These are phyloP conservation scores for Musa itinerans DNA, from an alignment of 176 grass and related monocot genomes.

Conservation along the genomic window DNA sequence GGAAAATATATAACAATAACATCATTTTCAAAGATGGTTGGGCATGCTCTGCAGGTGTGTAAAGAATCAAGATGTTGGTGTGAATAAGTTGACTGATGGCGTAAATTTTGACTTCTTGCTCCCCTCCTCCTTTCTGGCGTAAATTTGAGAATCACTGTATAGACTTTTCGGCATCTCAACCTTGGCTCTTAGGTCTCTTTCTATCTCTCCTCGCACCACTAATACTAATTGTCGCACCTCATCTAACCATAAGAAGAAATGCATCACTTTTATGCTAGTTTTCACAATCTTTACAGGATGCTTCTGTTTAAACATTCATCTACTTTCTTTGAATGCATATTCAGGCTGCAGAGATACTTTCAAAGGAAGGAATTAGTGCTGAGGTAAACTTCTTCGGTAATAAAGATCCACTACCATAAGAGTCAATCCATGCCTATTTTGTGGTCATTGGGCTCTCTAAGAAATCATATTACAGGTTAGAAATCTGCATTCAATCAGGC, in stretches of 20 bases:
- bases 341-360: conserved; percentile 84
- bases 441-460: background rate
- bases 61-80: background rate
- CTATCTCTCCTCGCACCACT: too few species aligned
- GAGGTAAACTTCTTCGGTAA: conserved; percentile 55
- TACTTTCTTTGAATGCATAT: conserved; percentile 12
- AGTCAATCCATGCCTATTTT: background rate
- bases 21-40: conserved; percentile 90
- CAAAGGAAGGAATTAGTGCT: conserved; percentile 90
- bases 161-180: too few species aligned
- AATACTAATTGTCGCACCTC: too few species aligned
- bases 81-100: background rate
- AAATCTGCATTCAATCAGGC: conserved; percentile 84
- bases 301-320: background rate
- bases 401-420: background rate
- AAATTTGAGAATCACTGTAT: background rate
- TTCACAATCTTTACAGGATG: background rate
- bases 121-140: background rate
- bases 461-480: conserved; percentile 49
- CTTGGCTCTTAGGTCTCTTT: too few species aligned
- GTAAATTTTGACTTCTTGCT: background rate
- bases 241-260: background rate
- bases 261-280: background rate
- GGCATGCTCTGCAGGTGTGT: conserved; percentile 78
- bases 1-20: conserved; percentile 91